phyloP scores from a whole-genome alignment of 441 rosid genomes.

The Codiaeum variegatum region DNA sequence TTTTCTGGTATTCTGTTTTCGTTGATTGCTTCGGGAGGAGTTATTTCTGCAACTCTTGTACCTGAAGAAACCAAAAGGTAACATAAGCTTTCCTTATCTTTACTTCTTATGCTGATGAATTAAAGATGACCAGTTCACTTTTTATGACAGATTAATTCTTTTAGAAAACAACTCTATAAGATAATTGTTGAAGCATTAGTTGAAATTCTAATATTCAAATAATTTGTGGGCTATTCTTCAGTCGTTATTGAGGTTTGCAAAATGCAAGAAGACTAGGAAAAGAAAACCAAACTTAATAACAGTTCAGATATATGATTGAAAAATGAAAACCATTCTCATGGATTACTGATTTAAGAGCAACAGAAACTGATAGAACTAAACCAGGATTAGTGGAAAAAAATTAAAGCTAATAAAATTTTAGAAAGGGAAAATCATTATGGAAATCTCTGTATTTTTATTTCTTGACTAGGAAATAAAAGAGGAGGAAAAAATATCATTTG shows the following conservation, averaged over 20 bases:
- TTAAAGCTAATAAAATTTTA: background rate
- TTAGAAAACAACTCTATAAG: background rate
- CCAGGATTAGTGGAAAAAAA: background rate
- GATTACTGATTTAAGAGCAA: background rate
- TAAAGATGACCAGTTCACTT: background rate
- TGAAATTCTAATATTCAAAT: background rate
- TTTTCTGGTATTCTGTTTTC: slow-evolving; percentile 17
- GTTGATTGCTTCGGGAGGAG: slow-evolving; percentile 34
- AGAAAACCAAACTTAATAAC: background rate
- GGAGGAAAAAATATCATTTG: background rate
- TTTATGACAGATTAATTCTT: background rate
- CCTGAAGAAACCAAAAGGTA: slow-evolving; percentile 40
- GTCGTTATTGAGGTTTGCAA: no score
- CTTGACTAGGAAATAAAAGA: no score
- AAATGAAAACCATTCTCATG: background rate
- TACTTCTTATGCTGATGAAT: background rate
- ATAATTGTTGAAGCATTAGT: background rate
- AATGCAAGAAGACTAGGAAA: background rate
- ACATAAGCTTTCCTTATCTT: slow-evolving; percentile 17
- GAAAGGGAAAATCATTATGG: background rate
- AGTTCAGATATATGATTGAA: background rate
- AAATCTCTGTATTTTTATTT: background rate
- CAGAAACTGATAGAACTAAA: background rate
- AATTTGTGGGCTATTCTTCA: background rate
- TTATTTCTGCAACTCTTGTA: slow-evolving; percentile 38